Evolutionary conservation across 78 protist species (phyloP).

Genomic region (Pigoraptor vietnamica): DNA sequence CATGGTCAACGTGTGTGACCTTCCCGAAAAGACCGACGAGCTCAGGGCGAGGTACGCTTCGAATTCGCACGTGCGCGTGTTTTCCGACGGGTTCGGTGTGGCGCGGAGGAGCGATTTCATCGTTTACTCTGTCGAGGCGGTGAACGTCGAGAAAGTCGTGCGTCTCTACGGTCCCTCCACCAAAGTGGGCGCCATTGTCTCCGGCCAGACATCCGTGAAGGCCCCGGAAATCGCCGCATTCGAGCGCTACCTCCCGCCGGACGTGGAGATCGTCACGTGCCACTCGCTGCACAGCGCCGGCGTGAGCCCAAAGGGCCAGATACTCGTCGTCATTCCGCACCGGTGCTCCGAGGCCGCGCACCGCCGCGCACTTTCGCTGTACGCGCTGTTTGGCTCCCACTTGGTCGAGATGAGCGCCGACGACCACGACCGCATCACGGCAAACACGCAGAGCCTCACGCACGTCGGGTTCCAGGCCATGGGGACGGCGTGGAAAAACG

Average conservation of each 20-base stretch:
- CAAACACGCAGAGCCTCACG: slow-evolving; percentile 37
- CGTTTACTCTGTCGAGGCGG: slow-evolving; percentile 32
- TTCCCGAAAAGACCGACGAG: background rate
- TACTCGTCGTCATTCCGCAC: slow-evolving; percentile 23
- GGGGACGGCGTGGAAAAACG: slow-evolving; percentile 43
- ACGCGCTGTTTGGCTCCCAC: background rate
- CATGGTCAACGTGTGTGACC: slow-evolving; percentile 31
- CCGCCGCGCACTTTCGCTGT: background rate
- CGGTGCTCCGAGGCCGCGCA: background rate
- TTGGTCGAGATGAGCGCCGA: slow-evolving; percentile 32
- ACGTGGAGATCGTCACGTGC: slow-evolving; percentile 25
- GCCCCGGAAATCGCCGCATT: slow-evolving; percentile 36
- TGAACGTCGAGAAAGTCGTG: slow-evolving; percentile 17
- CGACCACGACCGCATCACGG: slow-evolving; percentile 37
- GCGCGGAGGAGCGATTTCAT: slow-evolving; percentile 12
- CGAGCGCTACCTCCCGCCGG: slow-evolving; percentile 22
- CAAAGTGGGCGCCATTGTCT: slow-evolving; percentile 14
- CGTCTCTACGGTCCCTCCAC: slow-evolving; percentile 22
- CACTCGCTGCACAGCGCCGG: slow-evolving; percentile 48
- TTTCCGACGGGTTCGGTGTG: slow-evolving; percentile 22
- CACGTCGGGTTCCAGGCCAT: slow-evolving; percentile 40
- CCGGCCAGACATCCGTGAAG: slow-evolving; percentile 36
- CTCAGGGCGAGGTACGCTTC: background rate
- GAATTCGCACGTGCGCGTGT: background rate
- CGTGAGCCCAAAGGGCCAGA: slow-evolving; percentile 25